Evolutionary conservation across 192 early-diverging fungal genomes (phyloP).

Genomic region (Coemansia sp.): DNA sequence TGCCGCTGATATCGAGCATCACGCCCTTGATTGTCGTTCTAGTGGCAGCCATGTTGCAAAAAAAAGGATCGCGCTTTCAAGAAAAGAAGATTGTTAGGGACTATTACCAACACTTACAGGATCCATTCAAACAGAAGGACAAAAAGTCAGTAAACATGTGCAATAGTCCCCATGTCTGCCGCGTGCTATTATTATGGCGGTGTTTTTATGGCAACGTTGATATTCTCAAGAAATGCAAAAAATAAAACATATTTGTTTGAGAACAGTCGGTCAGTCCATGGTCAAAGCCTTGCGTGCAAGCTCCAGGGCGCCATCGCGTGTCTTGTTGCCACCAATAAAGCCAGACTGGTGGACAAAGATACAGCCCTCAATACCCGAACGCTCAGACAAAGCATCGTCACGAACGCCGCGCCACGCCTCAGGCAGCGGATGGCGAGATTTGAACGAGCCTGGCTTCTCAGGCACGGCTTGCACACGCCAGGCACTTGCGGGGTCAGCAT

Average conservation of each 20-base stretch:
- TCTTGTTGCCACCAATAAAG: slow-evolving; percentile 85
- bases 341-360: slow-evolving; percentile 88
- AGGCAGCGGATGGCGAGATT: slow-evolving; percentile 76
- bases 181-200: neutral
- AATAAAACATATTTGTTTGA: neutral
- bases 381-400: slow-evolving; percentile 77
- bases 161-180: neutral
- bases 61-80: neutral
- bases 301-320: slow-evolving; percentile 70
- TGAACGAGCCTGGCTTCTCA: slow-evolving; percentile 58
- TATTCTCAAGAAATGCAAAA: slow-evolving; percentile 2
- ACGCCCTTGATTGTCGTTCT: slow-evolving; percentile 51
- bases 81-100: neutral
- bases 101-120: neutral
- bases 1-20: slow-evolving; percentile 78
- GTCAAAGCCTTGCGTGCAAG: slow-evolving; percentile 53
- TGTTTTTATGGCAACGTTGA: neutral
- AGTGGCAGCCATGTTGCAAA: neutral
- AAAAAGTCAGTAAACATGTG: neutral
- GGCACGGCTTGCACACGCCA: slow-evolving; percentile 81
- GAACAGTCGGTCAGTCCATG: slow-evolving; percentile 21
- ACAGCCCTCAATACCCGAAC: slow-evolving; percentile 72
- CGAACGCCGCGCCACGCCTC: slow-evolving; percentile 77
- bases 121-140: neutral
- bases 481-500: slow-evolving; percentile 63